phyloP scores from a whole-genome alignment of 352 stramenopile species.

The Pythium aphanidermatum region DNA sequence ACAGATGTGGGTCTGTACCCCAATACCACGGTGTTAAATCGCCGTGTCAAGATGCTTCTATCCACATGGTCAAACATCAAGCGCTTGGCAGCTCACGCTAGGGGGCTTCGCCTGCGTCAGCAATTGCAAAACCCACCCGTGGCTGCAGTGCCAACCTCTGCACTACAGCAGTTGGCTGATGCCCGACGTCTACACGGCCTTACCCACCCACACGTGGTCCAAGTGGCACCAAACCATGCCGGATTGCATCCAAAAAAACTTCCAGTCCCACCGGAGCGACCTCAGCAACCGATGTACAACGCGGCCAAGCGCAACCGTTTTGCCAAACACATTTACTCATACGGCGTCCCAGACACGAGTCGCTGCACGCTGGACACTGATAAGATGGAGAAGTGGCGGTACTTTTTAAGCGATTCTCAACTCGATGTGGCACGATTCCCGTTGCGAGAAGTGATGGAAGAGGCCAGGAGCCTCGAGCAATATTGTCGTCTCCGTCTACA shows the following conservation, averaged over 20 bases:
- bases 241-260: no score
- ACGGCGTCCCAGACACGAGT: slow-evolving; percentile 66
- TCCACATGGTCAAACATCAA: slow-evolving; percentile 35
- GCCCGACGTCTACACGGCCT: no score
- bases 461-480: slow-evolving; percentile 59
- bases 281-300: slow-evolving; percentile 6
- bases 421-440: slow-evolving; percentile 33
- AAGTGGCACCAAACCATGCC: no score
- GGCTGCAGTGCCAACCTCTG: background rate
- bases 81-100: slow-evolving; percentile 11
- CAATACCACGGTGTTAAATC: slow-evolving; percentile 37
- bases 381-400: slow-evolving; percentile 69
- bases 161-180: no score
- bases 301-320: slow-evolving; percentile 57
- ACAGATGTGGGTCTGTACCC: slow-evolving; percentile 36
- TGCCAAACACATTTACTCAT: slow-evolving; percentile 69
- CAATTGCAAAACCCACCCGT: slow-evolving; percentile 1
- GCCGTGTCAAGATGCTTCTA: slow-evolving; percentile 45
- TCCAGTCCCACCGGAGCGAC: no score
- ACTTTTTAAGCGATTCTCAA: slow-evolving; percentile 56
- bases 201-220: no score
- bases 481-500: slow-evolving; percentile 38
- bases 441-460: slow-evolving; percentile 38
- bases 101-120: background rate
- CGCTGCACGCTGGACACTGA: slow-evolving; percentile 44